Evolutionary conservation across 495 filamentous ascomycete species (phyloP), one percentile per base, ranked within the genome.

Genomic region (Xylaria acuta): DNA sequence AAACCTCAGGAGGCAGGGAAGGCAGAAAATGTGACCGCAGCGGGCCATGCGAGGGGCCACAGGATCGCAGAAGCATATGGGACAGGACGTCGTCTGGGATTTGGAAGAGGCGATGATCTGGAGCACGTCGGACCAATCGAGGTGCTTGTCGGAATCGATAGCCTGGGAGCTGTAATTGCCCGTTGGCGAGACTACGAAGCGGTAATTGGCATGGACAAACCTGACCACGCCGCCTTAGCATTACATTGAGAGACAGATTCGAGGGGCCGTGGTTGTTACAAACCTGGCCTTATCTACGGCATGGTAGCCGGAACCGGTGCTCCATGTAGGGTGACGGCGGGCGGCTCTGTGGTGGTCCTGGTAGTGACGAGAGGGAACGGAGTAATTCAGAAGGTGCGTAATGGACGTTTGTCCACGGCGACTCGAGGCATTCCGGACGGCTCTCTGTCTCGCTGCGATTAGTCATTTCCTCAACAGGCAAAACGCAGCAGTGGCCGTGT

Each of bases 121-220:
- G 51, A 97, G 86, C 12, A 98, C 92, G 70, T 92, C 90, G 63
- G 89, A 86, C 96, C 96, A 99, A 67, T 97, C 93, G 62, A 99
- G 82, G 77, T 96, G 92, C 51, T 95, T 88, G 82, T 99, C 95
- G 36, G 96, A 91, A 82, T 98, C 94, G 64, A 88, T 86, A 25
- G 93, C 90, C 77, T 98, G 95, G 1, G 89, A 85, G 66, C 88
- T 85, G 78, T 97, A 99, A 73, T 91, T 90, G 22, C 90, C 92
- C 25, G 86, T 86, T 0, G 96, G 96, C 69, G 92, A 89, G 45
- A 99, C 96, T 69, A 99, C 92, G 78, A 99, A 99, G 27, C 96
- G 90, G 79, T 99, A 99, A 80, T 99, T 99, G 34, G 96, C 94
- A 82, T 98, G 94, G 32, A 99, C 93, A 76, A 97, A 99, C 77